Evolutionary conservation across 345 rosid species (phyloP).

Genomic region (Erysimum cheiranthoides): DNA sequence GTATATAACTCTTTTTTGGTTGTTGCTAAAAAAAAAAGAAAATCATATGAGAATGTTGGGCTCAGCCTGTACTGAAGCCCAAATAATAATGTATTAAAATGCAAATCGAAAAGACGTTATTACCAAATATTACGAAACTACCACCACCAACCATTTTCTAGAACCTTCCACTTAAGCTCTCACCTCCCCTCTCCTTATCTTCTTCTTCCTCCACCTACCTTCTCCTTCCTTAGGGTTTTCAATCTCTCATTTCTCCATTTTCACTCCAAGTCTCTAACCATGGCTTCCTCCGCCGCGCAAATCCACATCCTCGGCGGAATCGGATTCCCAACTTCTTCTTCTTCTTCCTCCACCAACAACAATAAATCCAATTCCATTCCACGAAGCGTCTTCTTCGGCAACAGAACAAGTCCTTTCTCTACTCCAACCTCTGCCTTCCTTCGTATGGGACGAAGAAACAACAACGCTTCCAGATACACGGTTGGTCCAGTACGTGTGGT

Average conservation of each 20-base stretch:
- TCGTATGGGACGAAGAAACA: constrained; percentile 35
- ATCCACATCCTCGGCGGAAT: constrained; percentile 65
- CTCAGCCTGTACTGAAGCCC: neutral
- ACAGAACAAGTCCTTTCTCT: constrained; percentile 37
- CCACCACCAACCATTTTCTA: neutral
- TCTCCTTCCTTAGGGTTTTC: neutral
- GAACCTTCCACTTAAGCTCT: neutral
- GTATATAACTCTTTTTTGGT: too few relatives aligned
- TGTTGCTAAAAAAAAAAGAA: too few relatives aligned
- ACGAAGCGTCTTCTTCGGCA: constrained; percentile 66
- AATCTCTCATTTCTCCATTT: neutral
- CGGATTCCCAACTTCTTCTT: constrained; percentile 45
- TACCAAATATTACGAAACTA: too few relatives aligned
- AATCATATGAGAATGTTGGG: too few relatives aligned
- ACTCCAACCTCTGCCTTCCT: constrained; percentile 55
- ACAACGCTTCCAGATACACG: constrained; percentile 45
- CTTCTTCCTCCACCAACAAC: neutral
- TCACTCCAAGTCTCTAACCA: constrained; percentile 18
- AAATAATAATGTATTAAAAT: neutral
- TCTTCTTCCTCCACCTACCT: constrained; percentile 1
- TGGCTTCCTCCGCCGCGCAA: constrained; percentile 87
- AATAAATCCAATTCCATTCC: constrained; percentile 21
- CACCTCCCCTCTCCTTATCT: neutral
- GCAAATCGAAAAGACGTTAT: neutral
- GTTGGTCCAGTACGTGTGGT: constrained; percentile 71